Base-by-base conservation (phyloP, 164 flowering plant genomes). In the Vitis cinerea region DNA sequence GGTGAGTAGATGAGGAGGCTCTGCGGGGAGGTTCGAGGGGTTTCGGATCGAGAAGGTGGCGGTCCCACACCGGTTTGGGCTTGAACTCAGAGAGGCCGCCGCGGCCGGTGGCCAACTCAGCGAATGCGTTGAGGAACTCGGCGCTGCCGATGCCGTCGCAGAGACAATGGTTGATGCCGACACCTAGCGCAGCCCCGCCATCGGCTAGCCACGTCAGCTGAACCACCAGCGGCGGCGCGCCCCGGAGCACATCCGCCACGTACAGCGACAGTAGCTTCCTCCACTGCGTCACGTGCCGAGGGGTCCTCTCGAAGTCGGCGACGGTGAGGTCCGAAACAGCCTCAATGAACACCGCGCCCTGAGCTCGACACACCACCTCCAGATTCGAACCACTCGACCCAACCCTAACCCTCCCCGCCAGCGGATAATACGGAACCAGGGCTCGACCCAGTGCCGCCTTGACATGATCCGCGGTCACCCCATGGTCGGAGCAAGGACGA, bases 141-240 rank as follows among this genome's bases (percentile, higher is more conserved):
- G 79, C 82, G 58, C 88, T 82, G 1, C 93, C 96, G 55, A 88
- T 77, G 13, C 96, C 96, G 57, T 90, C 96, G 50, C 83, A 80
- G 30, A 88, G 17, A 58, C 88, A 83, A 62, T 88, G 95, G 47
- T 69, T 84, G 48, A 87, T 27, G 6, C 89, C 93, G 2, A 86
- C 80, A 1, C 75, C 90, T 9, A 90, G 13, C 0, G 90, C 82
- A 0, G 83, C 90, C 1, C 64, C 79, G 0, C 90, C 92, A 29
- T 84, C 88, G 7, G 70, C 59, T 1, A 90, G 89, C 90, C 89
- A 85, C 56, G 95, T 88, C 65, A 90, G 85, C 81, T 90, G 95
- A 9, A 90, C 72, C 2, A 85, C 87, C 1, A 90, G 70, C 0
- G 83, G 88, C 31, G 95, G 92, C 48, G 75, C 78, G 67, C 88